A percentile compares a stretch with the other conserved stretches of the same genome.
phyloP scores from a whole-genome alignment of 2,329 filamentous ascomycete genomes.

The Ascochyta pisi region DNA sequence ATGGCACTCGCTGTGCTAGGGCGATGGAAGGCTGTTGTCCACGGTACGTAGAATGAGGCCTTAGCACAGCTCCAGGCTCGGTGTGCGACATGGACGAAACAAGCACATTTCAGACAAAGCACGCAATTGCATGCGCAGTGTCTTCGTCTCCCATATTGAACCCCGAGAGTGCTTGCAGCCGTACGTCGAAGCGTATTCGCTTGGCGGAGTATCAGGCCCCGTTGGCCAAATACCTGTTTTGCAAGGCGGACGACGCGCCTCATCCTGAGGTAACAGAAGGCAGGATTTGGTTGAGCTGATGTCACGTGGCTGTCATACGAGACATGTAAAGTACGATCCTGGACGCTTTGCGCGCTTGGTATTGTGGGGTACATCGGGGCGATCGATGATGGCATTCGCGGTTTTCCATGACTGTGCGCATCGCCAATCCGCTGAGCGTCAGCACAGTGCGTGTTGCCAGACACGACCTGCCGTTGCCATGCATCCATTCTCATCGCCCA shows the following conservation, averaged over 20 bases:
- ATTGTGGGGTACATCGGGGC: slow-evolving; percentile 16
- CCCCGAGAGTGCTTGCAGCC: slow-evolving; percentile 1
- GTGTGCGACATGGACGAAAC: background rate
- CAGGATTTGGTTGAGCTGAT: slow-evolving; percentile 14
- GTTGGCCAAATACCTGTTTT: slow-evolving; percentile 15
- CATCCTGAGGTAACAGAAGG: slow-evolving; percentile 1
- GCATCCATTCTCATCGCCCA: background rate
- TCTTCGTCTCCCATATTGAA: background rate
- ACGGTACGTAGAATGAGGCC: background rate
- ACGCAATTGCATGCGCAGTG: background rate
- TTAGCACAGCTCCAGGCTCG: background rate
- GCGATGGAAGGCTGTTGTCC: background rate
- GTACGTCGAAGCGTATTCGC: background rate
- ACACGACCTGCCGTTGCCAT: background rate
- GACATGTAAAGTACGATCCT: slow-evolving; percentile 13
- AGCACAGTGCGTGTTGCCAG: background rate
- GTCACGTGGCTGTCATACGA: slow-evolving; percentile 19
- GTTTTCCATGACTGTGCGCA: slow-evolving; percentile 13
- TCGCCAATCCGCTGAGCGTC: background rate
- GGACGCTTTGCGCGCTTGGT: slow-evolving; percentile 13
- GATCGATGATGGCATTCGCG: slow-evolving; percentile 19
- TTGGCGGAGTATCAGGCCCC: background rate
- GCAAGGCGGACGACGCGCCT: slow-evolving; percentile 14
- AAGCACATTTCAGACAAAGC: background rate
- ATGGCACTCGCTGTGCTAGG: background rate